Conservation (phyloP, 1,139 yeast species). For the Pichia sp. region DNA sequence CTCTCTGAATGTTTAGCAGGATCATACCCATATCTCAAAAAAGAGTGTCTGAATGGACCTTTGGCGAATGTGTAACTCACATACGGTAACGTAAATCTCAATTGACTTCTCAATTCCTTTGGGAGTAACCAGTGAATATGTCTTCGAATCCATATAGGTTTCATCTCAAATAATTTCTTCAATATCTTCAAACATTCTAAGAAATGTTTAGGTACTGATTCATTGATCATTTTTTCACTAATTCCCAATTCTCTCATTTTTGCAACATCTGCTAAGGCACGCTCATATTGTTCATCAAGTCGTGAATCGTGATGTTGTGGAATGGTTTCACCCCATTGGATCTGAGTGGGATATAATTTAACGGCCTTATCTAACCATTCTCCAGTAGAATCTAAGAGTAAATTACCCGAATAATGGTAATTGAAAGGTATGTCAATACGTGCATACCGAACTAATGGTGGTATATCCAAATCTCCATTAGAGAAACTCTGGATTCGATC, state of each 20-base stretch:
- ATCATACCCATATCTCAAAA: constrained; percentile 70
- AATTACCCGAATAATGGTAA: constrained; percentile 44
- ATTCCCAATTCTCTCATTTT: constrained; percentile 21
- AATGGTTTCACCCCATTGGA: constrained; percentile 38
- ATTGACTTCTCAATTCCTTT: constrained; percentile 38
- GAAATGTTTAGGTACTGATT: constrained; percentile 25
- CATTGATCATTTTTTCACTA: constrained; percentile 17
- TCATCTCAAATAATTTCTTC: constrained; percentile 45
- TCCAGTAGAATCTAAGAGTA: constrained; percentile 48
- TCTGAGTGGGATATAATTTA: constrained; percentile 41
- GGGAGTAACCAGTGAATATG: constrained; percentile 62
- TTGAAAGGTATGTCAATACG: constrained; percentile 68
- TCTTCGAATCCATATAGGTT: constrained; percentile 85
- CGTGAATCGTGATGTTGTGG: constrained; percentile 40
- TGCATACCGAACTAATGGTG: constrained; percentile 86
- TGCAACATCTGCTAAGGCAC: constrained; percentile 25
- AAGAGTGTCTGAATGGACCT: constrained; percentile 97
- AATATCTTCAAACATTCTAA: constrained; percentile 49
- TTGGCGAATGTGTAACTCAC: constrained; percentile 73
- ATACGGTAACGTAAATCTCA: constrained; percentile 76
- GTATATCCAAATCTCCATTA: constrained; percentile 53
- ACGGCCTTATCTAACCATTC: constrained; percentile 34
- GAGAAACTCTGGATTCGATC: constrained; percentile 21
- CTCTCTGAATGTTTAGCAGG: constrained; percentile 47
- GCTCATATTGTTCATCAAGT: constrained; percentile 31